Percentiles rank a stretch among this genome's conserved stretches.
phyloP scores from a whole-genome alignment of 768 basidiomycete genomes.

The Suillus spraguei region DNA sequence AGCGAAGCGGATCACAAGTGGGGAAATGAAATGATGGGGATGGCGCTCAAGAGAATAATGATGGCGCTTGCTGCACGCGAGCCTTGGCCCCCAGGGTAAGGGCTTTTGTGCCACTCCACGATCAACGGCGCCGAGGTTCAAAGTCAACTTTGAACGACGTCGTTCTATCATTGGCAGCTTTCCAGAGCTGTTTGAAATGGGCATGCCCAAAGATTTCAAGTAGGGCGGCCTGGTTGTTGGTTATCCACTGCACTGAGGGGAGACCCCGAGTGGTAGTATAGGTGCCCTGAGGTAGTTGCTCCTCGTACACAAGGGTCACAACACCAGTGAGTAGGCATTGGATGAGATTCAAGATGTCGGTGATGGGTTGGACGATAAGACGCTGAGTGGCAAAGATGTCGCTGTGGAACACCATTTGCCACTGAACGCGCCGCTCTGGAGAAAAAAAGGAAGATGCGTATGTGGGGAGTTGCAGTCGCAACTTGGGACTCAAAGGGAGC shows the following conservation, averaged over 20 bases:
- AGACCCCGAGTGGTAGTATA: conserved; percentile 78
- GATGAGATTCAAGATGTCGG: conserved; percentile 67
- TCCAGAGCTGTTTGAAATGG: conserved; percentile 72
- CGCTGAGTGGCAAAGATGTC: conserved; percentile 74
- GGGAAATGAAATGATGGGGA: conserved; percentile 19
- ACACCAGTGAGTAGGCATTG: conserved; percentile 76
- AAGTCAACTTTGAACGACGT: conserved; percentile 77
- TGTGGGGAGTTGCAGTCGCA: conserved; percentile 72
- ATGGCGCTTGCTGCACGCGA: conserved; percentile 18
- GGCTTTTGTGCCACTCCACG: conserved; percentile 15
- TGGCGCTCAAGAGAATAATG: conserved; percentile 14
- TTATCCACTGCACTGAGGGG: conserved; percentile 78
- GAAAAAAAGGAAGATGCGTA: conserved; percentile 87
- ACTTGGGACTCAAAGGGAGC: conserved; percentile 74
- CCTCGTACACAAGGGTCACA: conserved; percentile 74
- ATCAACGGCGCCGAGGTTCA: conserved; percentile 43
- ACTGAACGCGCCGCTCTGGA: conserved; percentile 80
- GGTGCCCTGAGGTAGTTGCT: conserved; percentile 66
- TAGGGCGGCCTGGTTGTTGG: conserved; percentile 65
- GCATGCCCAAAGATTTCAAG: conserved; percentile 72
- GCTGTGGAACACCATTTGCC: conserved; percentile 89
- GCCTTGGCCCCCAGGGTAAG: conserved; percentile 22
- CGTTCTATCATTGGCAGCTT: conserved; percentile 70
- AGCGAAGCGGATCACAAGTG: conserved; percentile 30
- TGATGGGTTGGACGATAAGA: conserved; percentile 67